A percentile compares a stretch with the other conserved stretches of the same genome.
These are phyloP conservation scores for Monosporascus sp. DNA, from an alignment of 2,329 filamentous ascomycete genomes.

Conservation along the genomic window DNA sequence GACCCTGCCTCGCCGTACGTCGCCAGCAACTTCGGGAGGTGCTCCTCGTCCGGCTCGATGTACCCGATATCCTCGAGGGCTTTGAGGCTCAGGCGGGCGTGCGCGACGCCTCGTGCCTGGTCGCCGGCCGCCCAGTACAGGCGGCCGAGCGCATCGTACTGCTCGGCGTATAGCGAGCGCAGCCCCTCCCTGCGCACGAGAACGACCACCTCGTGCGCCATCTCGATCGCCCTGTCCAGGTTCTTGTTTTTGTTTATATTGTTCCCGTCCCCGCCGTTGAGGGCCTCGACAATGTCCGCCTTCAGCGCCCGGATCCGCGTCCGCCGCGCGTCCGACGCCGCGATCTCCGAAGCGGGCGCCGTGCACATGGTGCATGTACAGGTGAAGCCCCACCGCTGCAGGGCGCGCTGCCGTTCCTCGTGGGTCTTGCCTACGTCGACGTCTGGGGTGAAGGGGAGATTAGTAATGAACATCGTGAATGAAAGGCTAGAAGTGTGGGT, in stretches of 20 bases:
- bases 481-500: too few relatives aligned
- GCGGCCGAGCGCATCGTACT: conserved; percentile 29
- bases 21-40: conserved; percentile 14
- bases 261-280: conserved; percentile 19
- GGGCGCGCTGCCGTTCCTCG: conserved; percentile 18
- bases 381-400: conserved; percentile 28
- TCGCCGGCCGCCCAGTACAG: conserved; percentile 27
- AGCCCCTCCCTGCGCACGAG: conserved; percentile 26
- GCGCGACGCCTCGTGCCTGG: conserved; percentile 19
- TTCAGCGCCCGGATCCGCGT: conserved; percentile 21
- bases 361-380: conserved; percentile 29
- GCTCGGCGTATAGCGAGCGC: conserved; percentile 25
- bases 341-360: conserved; percentile 16
- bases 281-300: conserved; percentile 19
- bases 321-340: conserved; percentile 26
- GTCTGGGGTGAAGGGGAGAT: conserved; percentile 14
- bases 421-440: conserved; percentile 24
- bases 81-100: conserved; percentile 24
- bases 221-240: conserved; percentile 16
- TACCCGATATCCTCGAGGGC: conserved; percentile 26
- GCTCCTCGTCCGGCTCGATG: conserved; percentile 12
- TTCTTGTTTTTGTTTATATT: neutral
- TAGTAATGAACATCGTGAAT: neutral
- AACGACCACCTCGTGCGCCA: conserved; percentile 22
- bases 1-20: neutral